Conservation (phyloP, 2,329 filamentous ascomycete species). For the Aspergillus sp. region DNA sequence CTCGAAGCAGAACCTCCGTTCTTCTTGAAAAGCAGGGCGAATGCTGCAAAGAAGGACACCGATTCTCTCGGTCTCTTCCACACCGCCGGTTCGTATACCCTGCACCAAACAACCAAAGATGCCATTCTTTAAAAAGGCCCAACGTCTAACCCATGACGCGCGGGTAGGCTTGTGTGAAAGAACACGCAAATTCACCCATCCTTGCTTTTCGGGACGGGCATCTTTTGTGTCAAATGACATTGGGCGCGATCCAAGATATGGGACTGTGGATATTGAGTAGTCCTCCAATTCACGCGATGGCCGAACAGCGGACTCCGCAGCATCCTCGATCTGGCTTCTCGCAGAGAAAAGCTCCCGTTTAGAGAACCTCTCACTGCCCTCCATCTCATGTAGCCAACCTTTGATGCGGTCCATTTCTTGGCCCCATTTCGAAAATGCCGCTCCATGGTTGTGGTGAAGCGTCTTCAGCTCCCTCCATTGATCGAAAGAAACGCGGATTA, state of each 20-base stretch:
- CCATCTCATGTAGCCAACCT: constrained; percentile 94
- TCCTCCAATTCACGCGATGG: constrained; percentile 92
- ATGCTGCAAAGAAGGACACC: constrained; percentile 92
- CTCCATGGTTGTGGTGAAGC: constrained; percentile 64
- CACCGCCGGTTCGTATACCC: constrained; percentile 73
- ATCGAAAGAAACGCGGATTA: constrained; percentile 81
- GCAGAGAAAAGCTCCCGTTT: constrained; percentile 76
- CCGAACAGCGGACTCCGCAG: constrained; percentile 66
- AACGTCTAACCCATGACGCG: constrained; percentile 84
- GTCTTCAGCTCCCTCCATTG: constrained; percentile 83
- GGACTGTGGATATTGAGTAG: constrained; percentile 86
- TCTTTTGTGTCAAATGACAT: constrained; percentile 61
- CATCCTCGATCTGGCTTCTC: constrained; percentile 78
- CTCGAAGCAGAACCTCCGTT: constrained; percentile 95
- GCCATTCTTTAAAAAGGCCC: constrained; percentile 94
- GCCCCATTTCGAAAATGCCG: constrained; percentile 64
- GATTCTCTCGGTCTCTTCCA: constrained; percentile 94
- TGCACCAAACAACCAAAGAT: constrained; percentile 95
- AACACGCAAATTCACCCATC: constrained; percentile 84
- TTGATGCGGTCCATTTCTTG: constrained; percentile 86
- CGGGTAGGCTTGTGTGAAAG: constrained; percentile 84
- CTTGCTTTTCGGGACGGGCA: constrained; percentile 74
- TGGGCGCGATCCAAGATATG: constrained; percentile 72
- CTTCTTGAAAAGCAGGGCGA: constrained; percentile 85
- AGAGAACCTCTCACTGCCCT: constrained; percentile 80